These are phyloP conservation scores for Didymella sp. DNA, from an alignment of 2,329 filamentous ascomycete species.

Conservation along the genomic window DNA sequence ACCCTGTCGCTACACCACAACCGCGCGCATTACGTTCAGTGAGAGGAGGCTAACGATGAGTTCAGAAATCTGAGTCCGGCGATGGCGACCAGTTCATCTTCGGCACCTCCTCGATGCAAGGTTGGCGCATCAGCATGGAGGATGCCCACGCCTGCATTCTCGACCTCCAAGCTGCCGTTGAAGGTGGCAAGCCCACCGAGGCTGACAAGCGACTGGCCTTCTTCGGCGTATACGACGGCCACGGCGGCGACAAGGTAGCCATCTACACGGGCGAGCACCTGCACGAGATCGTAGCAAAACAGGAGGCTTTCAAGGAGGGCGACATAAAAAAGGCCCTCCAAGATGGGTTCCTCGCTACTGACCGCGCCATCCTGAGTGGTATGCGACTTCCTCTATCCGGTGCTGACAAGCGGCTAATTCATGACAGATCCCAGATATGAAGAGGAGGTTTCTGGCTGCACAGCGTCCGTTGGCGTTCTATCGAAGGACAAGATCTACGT, in stretches of 20 bases:
- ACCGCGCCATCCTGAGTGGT: slow-evolving; percentile 96
- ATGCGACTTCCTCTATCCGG: slow-evolving; percentile 42
- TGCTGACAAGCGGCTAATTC: slow-evolving; percentile 37
- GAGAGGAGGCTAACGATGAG: not conserved
- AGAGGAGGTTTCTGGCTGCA: slow-evolving; percentile 97
- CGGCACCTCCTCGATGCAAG: slow-evolving; percentile 98
- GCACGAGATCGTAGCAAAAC: slow-evolving; percentile 92
- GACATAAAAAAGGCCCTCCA: slow-evolving; percentile 96
- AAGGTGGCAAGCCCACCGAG: slow-evolving; percentile 63
- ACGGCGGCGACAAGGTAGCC: slow-evolving; percentile 96
- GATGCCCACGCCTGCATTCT: slow-evolving; percentile 91
- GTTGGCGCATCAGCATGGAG: slow-evolving; percentile 99
- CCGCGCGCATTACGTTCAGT: too few species aligned
- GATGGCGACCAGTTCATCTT: slow-evolving; percentile 92
- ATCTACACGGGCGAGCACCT: slow-evolving; percentile 91
- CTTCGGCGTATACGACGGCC: slow-evolving; percentile 97
- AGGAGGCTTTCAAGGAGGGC: slow-evolving; percentile 88
- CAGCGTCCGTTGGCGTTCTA: slow-evolving; percentile 88
- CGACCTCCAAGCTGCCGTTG: slow-evolving; percentile 74
- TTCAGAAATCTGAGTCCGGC: slow-evolving; percentile 83
- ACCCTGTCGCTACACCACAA: not conserved
- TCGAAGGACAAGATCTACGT: slow-evolving; percentile 93
- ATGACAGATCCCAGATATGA: slow-evolving; percentile 88
- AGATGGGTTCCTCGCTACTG: slow-evolving; percentile 95
- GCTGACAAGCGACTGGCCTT: slow-evolving; percentile 82